Percentiles rank a stretch among this genome's conserved stretches.
phyloP scores from a whole-genome alignment of 2,329 filamentous ascomycete genomes.

The Alternaria consortialis region DNA sequence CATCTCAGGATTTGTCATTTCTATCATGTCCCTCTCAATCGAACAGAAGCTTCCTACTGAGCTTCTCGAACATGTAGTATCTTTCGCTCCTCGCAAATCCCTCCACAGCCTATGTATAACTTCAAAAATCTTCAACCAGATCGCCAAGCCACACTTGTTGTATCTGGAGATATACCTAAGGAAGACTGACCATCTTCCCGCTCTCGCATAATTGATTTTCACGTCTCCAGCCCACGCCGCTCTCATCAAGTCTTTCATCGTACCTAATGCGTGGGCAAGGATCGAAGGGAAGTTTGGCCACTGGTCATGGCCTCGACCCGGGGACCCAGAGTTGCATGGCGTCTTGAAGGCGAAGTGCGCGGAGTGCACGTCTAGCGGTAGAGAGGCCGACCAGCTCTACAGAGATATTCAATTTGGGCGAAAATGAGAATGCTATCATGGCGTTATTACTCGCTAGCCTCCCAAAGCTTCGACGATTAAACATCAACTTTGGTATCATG shows the following conservation, averaged over 20 bases:
- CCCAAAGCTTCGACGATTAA: neutral
- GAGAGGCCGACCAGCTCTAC: neutral
- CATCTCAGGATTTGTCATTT: too few species aligned
- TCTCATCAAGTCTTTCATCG: neutral
- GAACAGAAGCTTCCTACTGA: neutral
- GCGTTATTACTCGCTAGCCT: neutral
- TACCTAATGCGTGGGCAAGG: neutral
- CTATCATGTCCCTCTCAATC: neutral
- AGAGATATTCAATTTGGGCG: neutral
- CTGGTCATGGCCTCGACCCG: neutral
- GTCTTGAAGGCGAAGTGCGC: neutral
- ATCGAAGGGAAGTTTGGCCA: neutral
- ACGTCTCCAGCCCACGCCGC: neutral
- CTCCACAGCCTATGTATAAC: neutral
- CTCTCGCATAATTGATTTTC: neutral
- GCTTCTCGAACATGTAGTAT: neutral
- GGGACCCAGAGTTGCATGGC: neutral
- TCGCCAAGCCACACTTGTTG: neutral
- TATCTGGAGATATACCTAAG: neutral
- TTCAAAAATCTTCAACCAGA: neutral
- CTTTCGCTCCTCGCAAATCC: neutral
- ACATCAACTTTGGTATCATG: neutral
- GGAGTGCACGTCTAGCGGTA: neutral
- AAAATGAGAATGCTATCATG: constrained; percentile 1
- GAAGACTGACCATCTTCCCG: neutral